Evolutionary conservation across 331 rosid genomes (phyloP).

Genomic region (Ulmus americana): DNA sequence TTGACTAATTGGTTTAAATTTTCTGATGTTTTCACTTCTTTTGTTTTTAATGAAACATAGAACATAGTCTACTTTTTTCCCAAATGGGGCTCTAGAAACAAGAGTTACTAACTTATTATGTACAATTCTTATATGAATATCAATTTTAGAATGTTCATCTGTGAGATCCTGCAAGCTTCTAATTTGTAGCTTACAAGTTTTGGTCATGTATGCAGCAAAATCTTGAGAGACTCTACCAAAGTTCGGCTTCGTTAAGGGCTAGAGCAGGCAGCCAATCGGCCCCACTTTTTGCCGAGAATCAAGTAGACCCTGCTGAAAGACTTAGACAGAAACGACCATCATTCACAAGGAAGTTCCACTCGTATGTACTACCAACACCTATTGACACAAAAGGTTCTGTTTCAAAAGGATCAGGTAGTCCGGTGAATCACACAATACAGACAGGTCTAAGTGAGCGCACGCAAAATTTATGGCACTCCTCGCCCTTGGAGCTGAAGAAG

Average conservation of each 20-base stretch:
- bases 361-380: conserved; percentile 90
- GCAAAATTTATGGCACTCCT: conserved; percentile 74
- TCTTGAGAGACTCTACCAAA: conserved; percentile 39
- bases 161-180: background rate
- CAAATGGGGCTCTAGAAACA: background rate
- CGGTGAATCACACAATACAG: conserved; percentile 33
- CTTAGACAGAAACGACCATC: conserved; percentile 58
- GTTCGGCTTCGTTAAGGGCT: conserved; percentile 46
- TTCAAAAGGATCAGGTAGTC: conserved; percentile 42
- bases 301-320: conserved; percentile 56
- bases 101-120: conserved; percentile 5
- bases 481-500: conserved; percentile 65
- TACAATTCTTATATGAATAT: conserved; percentile 9
- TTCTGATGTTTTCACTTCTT: background rate
- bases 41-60: conserved; percentile 1
- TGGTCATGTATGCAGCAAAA: conserved; percentile 59
- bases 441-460: conserved; percentile 32
- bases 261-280: conserved; percentile 74
- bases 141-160: conserved; percentile 7
- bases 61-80: conserved; percentile 1
- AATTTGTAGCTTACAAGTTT: conserved; percentile 5
- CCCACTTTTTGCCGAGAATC: conserved; percentile 67
- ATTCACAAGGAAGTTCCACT: conserved; percentile 62
- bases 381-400: conserved; percentile 49
- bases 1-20: background rate